These are phyloP conservation scores for Micractinium sp. DNA, from an alignment of 139 green algal species.

Conservation along the genomic window DNA sequence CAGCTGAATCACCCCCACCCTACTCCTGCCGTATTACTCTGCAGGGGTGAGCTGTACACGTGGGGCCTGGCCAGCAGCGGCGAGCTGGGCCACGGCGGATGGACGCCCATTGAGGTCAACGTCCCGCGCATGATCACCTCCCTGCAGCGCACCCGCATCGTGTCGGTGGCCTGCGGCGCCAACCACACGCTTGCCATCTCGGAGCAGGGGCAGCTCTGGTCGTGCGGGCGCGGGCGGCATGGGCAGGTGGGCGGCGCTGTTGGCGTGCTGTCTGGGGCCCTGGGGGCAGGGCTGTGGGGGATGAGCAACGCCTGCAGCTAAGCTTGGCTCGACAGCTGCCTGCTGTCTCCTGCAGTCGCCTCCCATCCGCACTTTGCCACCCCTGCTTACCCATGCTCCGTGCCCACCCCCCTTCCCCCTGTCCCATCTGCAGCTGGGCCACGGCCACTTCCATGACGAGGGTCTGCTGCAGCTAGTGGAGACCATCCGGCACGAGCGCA, in stretches of 20 bases:
- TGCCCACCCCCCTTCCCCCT: not conserved
- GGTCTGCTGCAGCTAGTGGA: slow-evolving; percentile 49
- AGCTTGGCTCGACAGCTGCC: not conserved
- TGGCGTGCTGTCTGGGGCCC: too few species aligned
- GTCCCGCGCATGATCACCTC: slow-evolving; percentile 45
- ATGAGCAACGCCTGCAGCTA: not conserved
- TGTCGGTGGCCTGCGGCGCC: slow-evolving; percentile 71
- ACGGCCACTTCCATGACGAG: slow-evolving; percentile 66
- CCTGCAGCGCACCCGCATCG: slow-evolving; percentile 62
- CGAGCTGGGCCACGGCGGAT: slow-evolving; percentile 77
- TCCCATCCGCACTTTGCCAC: not conserved
- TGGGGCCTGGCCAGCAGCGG: slow-evolving; percentile 81
- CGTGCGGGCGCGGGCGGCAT: slow-evolving; percentile 72
- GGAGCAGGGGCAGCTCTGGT: slow-evolving; percentile 74
- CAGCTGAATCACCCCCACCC: not conserved
- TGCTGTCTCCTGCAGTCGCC: not conserved
- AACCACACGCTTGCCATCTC: slow-evolving; percentile 85
- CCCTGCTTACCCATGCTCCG: not conserved
- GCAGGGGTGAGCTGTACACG: slow-evolving; percentile 74
- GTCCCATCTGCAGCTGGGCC: slow-evolving; percentile 51
- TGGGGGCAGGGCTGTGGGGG: not conserved
- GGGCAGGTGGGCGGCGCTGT: slow-evolving; percentile 22
- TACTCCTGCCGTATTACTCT: not conserved
- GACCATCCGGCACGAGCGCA: slow-evolving; percentile 50
- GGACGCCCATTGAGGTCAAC: slow-evolving; percentile 67